phyloP scores from a whole-genome alignment of 2,329 filamentous ascomycete species.

The Fusarium aywerte region DNA sequence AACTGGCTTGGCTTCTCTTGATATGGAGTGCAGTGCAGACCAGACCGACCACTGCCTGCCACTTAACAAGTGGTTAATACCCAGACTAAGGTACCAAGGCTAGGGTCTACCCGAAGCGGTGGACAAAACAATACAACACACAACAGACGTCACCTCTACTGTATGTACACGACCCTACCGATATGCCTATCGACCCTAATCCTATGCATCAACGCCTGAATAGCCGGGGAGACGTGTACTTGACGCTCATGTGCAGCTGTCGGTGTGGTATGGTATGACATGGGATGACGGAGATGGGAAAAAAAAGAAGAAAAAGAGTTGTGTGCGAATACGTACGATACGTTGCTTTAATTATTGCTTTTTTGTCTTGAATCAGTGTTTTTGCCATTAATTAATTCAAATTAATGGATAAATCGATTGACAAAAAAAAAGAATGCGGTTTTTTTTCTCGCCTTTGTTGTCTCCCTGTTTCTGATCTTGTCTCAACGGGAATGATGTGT shows the following conservation, averaged over 20 bases:
- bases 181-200: constrained; percentile 6
- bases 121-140: constrained; percentile 21
- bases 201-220: constrained; percentile 35
- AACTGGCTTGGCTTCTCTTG: constrained; percentile 13
- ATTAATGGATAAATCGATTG: neutral
- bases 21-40: constrained; percentile 9
- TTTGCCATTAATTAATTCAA: constrained; percentile 6
- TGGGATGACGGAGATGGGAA: constrained; percentile 36
- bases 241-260: constrained; percentile 39
- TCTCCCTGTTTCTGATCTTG: constrained; percentile 30
- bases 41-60: constrained; percentile 1
- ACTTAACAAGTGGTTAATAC: constrained; percentile 12
- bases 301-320: neutral
- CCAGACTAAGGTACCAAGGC: constrained; percentile 1
- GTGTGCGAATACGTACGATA: neutral
- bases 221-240: constrained; percentile 35
- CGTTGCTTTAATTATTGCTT: constrained; percentile 27
- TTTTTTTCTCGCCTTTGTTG: constrained; percentile 5
- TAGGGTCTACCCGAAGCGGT: constrained; percentile 32
- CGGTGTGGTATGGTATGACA: constrained; percentile 42
- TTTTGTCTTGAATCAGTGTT: constrained; percentile 29
- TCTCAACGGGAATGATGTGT: constrained; percentile 37
- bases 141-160: constrained; percentile 34
- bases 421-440: neutral
- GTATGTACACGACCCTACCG: constrained; percentile 7